phyloP scores from a whole-genome alignment of 2,329 filamentous ascomycete species.

The Incumbomyces delicatus region DNA sequence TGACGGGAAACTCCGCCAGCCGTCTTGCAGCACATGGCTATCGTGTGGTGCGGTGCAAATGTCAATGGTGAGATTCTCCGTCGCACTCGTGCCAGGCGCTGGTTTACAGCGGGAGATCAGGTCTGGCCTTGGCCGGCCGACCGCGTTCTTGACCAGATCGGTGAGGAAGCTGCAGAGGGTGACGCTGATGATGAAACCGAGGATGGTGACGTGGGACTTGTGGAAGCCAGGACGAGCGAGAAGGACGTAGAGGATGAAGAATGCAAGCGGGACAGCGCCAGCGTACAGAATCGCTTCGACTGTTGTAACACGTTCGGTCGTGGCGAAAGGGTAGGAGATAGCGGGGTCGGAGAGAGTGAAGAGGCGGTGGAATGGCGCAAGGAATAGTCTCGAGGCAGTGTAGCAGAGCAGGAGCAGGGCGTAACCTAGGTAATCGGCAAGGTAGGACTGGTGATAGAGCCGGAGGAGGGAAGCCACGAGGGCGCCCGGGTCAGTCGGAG shows the following conservation, averaged over 20 bases:
- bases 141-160: slow-evolving; percentile 81
- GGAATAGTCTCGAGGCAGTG: slow-evolving; percentile 47
- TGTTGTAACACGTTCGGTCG: slow-evolving; percentile 67
- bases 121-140: slow-evolving; percentile 76
- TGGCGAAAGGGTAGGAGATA: slow-evolving; percentile 79
- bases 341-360: slow-evolving; percentile 78
- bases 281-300: slow-evolving; percentile 71
- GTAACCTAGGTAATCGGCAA: slow-evolving; percentile 78
- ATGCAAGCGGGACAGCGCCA: slow-evolving; percentile 57
- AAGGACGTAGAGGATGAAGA: slow-evolving; percentile 58
- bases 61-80: slow-evolving; percentile 41
- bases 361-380: slow-evolving; percentile 87
- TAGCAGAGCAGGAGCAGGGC: slow-evolving; percentile 59
- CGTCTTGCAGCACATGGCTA: slow-evolving; percentile 51
- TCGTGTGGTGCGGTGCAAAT: slow-evolving; percentile 39
- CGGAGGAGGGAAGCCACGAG: slow-evolving; percentile 40
- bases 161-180: slow-evolving; percentile 74
- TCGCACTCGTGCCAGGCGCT: slow-evolving; percentile 43
- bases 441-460: slow-evolving; percentile 63
- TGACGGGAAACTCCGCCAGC: slow-evolving; percentile 56
- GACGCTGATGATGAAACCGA: slow-evolving; percentile 69
- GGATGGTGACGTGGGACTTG: slow-evolving; percentile 75
- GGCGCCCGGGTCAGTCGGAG: slow-evolving; percentile 30
- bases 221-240: slow-evolving; percentile 54
- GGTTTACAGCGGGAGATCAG: slow-evolving; percentile 82